phyloP scores from a whole-genome alignment of 2,329 filamentous ascomycete species.

The Ophiobolus disseminans region DNA sequence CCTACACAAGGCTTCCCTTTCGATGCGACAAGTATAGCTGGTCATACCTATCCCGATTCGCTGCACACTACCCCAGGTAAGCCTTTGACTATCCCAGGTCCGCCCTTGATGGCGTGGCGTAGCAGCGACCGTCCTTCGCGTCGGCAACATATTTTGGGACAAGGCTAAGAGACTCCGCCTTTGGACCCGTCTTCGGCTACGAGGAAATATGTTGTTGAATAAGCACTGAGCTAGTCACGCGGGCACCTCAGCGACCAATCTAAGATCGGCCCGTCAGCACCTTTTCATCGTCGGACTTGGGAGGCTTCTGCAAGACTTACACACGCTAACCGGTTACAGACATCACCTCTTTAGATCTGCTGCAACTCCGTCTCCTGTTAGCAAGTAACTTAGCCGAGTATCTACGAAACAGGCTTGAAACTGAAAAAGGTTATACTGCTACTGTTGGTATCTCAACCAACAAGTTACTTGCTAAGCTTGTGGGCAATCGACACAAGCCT shows the following conservation, averaged over 20 bases:
- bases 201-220: not conserved
- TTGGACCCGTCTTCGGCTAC: constrained; percentile 4
- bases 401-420: constrained; percentile 74
- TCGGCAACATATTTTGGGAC: no score
- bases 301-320: not conserved
- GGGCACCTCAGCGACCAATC: no score
- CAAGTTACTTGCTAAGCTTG: constrained; percentile 85
- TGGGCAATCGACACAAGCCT: constrained; percentile 84
- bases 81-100: constrained; percentile 16
- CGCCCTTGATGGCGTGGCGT: constrained; percentile 11
- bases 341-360: constrained; percentile 39
- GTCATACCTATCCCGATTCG: constrained; percentile 63
- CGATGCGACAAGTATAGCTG: constrained; percentile 72
- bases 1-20: constrained; percentile 82
- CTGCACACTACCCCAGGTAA: constrained; percentile 27
- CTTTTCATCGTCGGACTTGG: no score
- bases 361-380: constrained; percentile 69
- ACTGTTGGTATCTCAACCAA: constrained; percentile 88
- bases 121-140: constrained; percentile 2
- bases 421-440: constrained; percentile 81
- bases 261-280: no score
- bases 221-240: not conserved
- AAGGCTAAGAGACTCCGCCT: constrained; percentile 9
- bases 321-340: constrained; percentile 27
- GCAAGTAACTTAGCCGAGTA: constrained; percentile 82